These are phyloP conservation scores for Aureobasidium uvarum DNA, from an alignment of 2,329 filamentous ascomycete genomes.

Conservation along the genomic window DNA sequence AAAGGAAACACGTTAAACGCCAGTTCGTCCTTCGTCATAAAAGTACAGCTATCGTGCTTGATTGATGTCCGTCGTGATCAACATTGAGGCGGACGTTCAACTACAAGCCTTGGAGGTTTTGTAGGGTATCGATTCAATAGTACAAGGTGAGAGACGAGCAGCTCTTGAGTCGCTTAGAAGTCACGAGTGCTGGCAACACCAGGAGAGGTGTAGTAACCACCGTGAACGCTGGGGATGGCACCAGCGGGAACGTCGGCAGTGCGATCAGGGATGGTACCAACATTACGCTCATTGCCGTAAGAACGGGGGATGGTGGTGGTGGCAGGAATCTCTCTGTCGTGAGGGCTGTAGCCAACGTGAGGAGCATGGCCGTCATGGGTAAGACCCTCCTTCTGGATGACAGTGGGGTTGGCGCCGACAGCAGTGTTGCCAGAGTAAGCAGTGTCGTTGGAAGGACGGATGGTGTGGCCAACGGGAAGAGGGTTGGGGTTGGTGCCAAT, in stretches of 20 bases:
- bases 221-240: slow-evolving; percentile 32
- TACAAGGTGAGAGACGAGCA: not conserved
- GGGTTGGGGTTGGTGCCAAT: slow-evolving; percentile 34
- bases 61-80: not conserved
- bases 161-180: slow-evolving; percentile 6
- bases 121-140: slow-evolving; percentile 7
- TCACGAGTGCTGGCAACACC: slow-evolving; percentile 1
- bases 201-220: slow-evolving; percentile 50
- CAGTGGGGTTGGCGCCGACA: slow-evolving; percentile 37
- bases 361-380: slow-evolving; percentile 30
- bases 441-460: slow-evolving; percentile 51
- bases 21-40: not conserved
- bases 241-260: slow-evolving; percentile 32
- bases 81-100: not conserved
- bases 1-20: not conserved
- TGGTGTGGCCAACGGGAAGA: slow-evolving; percentile 34
- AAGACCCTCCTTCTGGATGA: slow-evolving; percentile 32
- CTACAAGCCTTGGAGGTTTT: not conserved
- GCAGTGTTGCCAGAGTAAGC: slow-evolving; percentile 52
- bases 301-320: not conserved
- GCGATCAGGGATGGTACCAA: not conserved
- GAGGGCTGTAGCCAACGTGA: slow-evolving; percentile 38
- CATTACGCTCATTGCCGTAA: not conserved
- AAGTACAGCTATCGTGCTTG: not conserved
- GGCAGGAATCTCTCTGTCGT: slow-evolving; percentile 37